Evolutionary conservation across 2,329 filamentous ascomycete genomes (phyloP), one percentile per base, ranked within the genome.

Genomic region (Penicillium thymicola): DNA sequence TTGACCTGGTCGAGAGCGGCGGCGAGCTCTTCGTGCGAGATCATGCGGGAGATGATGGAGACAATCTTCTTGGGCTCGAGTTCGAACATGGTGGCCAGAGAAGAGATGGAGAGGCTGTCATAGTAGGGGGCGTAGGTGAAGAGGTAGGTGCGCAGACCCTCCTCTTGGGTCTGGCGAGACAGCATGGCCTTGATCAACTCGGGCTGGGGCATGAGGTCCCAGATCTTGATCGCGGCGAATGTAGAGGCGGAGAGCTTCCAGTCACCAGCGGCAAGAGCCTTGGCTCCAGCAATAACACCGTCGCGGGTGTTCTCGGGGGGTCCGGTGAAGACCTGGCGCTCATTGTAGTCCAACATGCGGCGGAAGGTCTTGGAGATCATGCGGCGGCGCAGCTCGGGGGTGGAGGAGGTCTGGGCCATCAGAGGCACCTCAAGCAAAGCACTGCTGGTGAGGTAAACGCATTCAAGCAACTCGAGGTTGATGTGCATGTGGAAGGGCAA

Each of bases 401-500:
- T 94, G 8, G 93, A 97, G 64, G 94, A 94, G 36, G 93, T 95
- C 78, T 97, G 94, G 47, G 94, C 95, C 66, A 99, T 87, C 45
- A 97, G 87, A 59, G 94, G 94, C 61, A 99, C 97, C 80, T 99
- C 94, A 55, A 99, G 85, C 64, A 99, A 89, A 94, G 99, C 99
- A 79, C 92, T 97, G 82, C 93, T 97, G 49, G 94, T 97, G 58
- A 99, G 85, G 80, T 99, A 99, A 60, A 97, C 93, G 72, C 94
- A 97, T 81, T 99, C 94, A 38, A 99, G 85, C 54, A 99, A 85
- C 77, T 99, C 94, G 51, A 99, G 85, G 82, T 99, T 99, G 82
- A 99, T 99, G 84, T 99, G 94, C 92, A 99, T 97, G 82, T 99
- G 94, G 87, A 99, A 99, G 37, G 94, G 94, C 65, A 99, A 85